Conservation (phyloP, 306 rosid species). For the Sindora glabra region DNA sequence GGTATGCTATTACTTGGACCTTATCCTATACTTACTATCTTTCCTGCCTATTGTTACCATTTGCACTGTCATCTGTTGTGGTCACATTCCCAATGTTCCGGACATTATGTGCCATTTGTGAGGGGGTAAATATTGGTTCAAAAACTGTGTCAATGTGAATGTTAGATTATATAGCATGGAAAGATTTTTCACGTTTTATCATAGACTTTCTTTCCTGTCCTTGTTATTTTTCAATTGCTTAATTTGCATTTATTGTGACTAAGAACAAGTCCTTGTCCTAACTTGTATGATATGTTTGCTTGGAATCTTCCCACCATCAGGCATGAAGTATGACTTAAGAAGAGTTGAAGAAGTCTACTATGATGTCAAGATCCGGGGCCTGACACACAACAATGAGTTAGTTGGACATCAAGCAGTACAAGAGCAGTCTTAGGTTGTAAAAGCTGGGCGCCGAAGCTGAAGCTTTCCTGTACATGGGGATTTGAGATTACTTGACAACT, state of each 20-base stretch:
- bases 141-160: neutral
- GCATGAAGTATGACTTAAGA: constrained; percentile 89
- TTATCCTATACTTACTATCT: neutral
- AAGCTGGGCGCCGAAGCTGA: neutral
- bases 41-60: neutral
- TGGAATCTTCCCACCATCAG: constrained; percentile 29
- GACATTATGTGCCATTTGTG: neutral
- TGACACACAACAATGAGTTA: constrained; percentile 45
- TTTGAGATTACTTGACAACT: neutral
- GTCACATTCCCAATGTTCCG: neutral
- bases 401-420: constrained; percentile 20
- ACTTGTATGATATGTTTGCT: neutral
- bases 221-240: neutral
- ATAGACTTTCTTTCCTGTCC: neutral
- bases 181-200: too few relatives aligned
- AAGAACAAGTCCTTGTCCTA: neutral
- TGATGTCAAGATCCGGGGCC: constrained; percentile 89
- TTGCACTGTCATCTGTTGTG: neutral
- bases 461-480: neutral
- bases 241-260: neutral
- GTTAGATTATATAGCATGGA: neutral
- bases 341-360: constrained; percentile 89
- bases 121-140: neutral
- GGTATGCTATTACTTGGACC: constrained; percentile 32
- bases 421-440: constrained; percentile 22